These are phyloP conservation scores for Clausena lansium DNA, from an alignment of 345 rosid genomes.

Conservation along the genomic window DNA sequence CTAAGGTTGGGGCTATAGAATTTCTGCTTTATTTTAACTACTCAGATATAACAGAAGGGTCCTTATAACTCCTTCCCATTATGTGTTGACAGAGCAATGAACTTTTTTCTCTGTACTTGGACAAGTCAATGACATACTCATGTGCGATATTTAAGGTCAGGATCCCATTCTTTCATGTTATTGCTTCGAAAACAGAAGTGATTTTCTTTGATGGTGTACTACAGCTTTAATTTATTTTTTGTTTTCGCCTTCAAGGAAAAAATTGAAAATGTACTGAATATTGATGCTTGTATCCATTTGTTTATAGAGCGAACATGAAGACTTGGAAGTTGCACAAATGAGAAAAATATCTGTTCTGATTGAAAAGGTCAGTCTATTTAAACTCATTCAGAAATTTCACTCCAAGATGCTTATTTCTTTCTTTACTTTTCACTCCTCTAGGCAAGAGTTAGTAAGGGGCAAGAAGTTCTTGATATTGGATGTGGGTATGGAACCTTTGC, in stretches of 20 bases:
- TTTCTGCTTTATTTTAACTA: too few species aligned
- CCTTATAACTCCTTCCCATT: slow-evolving; percentile 6
- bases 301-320: slow-evolving; percentile 60
- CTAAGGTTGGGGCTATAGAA: too few species aligned
- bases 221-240: not conserved
- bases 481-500: slow-evolving; percentile 95
- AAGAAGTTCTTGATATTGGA: slow-evolving; percentile 86
- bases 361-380: slow-evolving; percentile 49
- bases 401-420: not conserved
- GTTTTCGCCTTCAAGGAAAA: not conserved
- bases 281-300: not conserved
- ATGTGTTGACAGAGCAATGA: slow-evolving; percentile 64
- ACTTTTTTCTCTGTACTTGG: slow-evolving; percentile 72
- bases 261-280: not conserved
- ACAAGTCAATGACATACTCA: slow-evolving; percentile 90
- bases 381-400: not conserved
- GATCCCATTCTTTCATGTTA: not conserved
- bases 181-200: not conserved
- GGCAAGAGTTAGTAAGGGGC: slow-evolving; percentile 59
- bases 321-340: slow-evolving; percentile 69
- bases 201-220: not conserved
- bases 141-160: slow-evolving; percentile 78
- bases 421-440: slow-evolving; percentile 12
- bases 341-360: slow-evolving; percentile 69
- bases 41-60: not conserved